Base-by-base conservation (phyloP, 1,139 yeast species). In the Hyphopichia fennica region DNA sequence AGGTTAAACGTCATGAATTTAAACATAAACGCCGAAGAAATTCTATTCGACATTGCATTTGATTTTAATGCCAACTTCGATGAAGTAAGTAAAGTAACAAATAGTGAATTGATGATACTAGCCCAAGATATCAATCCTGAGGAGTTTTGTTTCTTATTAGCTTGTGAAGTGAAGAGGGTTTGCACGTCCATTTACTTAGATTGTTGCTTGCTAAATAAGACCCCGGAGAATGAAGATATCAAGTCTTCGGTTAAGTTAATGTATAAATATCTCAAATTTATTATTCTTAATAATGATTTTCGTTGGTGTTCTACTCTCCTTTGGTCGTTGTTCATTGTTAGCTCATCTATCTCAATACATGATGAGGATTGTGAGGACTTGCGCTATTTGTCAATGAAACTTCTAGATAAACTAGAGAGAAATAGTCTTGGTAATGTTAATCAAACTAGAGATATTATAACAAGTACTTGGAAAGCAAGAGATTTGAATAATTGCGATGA, bases 391-490 rank as follows among this genome's bases (percentile, higher is more conserved):
- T 47, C 55, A 22, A 56, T 60, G 45, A 51, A 46, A 41, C 49
- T 63, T 16, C 49, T 64, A 36, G 61, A 57, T 19, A 57, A 53
- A 35, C 49, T 64, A 18, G 63, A 61, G 36, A 35, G 41, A 19
- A 49, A 49, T 40, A 60, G 62, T 18, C 52, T 63, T 43, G 68
- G 69, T 3, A 64, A 62, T 41, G 63, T 61, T 5, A 51, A 50
- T 16, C 55, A 51, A 43, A 60, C 63, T 3, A 50, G 54, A 30
- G 48, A 54, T 9, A 52, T 59, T 4, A 50, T 64, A 3, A 35
- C 51, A 38, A 46, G 49, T 29, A 54, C 58, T 20, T 64, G 69
- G 69, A 62, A 62, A 39, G 52, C 48, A 41, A 47, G 69, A 36
- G 69, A 64, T 43, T 50, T 63, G 42, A 48, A 50, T 35, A 54